Base-by-base conservation (phyloP, 148 eudicot species). In the Salicornia ramosissima region DNA sequence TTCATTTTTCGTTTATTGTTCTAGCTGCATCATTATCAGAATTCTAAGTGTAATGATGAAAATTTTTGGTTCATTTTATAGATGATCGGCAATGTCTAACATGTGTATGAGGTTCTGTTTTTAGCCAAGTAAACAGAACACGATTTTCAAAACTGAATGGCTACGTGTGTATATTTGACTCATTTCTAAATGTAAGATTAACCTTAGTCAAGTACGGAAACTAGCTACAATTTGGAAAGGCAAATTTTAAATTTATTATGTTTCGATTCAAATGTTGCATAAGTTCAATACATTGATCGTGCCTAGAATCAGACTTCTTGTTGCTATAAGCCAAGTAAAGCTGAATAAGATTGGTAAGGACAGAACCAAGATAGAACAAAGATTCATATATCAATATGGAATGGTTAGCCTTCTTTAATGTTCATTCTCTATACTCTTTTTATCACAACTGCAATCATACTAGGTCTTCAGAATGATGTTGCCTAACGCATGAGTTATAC, bases 11-110 rank as follows among this genome's bases (percentile, higher is more conserved):
- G n/a, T 77, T 6, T 19, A 28, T 55, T 72, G 29, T 30, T 40
- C 47, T 50, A 22, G 1, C 16, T 46, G 39, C n/a, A 43, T 30
- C 59, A 18, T 49, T 31, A 36, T 54, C 36, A 16, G 33, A 46
- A 31, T 5, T 31, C 21, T 58, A 58, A 22, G 22, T 13, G 61
- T 13, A 56, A 56, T 14, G 5, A 56, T 56, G 61, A 29, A 16
- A 24, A 22, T n/a, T 33, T 52, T 40, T 70, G 40, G 64, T 65
- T 64, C 33, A 52, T 53, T 21, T n/a, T 52, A 11, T 51, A 29
- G 39, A 13, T 63, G 59, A 24, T 28, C 45, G 13, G 1, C 24
- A 39, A 28, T 42, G 64, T 60, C 25, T 40, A 43, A 51, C 21
- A 39, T 50, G 21, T 40, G 19, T 42, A 28, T 0, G 26, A 46